These are phyloP conservation scores for Candida nitratophila DNA, from an alignment of 805 yeast genomes.

Conservation along the genomic window DNA sequence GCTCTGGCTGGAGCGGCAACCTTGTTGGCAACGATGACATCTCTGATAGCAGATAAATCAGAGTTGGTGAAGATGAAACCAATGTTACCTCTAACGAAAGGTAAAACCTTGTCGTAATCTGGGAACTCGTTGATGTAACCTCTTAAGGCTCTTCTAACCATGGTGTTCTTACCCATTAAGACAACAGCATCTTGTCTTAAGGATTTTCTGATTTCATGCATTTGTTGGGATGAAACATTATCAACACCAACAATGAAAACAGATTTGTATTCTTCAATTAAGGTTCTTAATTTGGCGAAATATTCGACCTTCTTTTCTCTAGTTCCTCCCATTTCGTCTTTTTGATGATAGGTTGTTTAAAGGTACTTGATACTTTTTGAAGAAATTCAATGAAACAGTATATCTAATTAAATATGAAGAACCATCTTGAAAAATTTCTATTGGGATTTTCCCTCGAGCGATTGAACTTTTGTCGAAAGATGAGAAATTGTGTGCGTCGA, in stretches of 20 bases:
- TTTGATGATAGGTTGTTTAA: conserved; percentile 86
- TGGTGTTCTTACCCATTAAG: conserved; percentile 99
- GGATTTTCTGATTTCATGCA: conserved; percentile 98
- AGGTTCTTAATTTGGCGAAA: conserved; percentile 90
- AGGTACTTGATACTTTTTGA: conserved; percentile 33
- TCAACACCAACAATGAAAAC: conserved; percentile 99
- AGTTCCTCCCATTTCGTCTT: conserved; percentile 99
- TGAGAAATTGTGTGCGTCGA: neutral
- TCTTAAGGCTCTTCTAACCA: conserved; percentile 99
- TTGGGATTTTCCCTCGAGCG: neutral
- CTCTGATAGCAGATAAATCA: conserved; percentile 91
- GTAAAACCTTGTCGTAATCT: conserved; percentile 91
- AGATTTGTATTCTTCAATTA: conserved; percentile 95
- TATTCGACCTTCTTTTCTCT: conserved; percentile 96
- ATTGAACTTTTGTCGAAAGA: no score
- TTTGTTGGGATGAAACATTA: conserved; percentile 99
- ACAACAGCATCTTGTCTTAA: conserved; percentile 94
- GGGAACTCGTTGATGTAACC: conserved; percentile 91
- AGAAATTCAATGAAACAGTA: neutral
- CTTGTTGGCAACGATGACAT: conserved; percentile 78
- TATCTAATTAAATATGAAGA: neutral
- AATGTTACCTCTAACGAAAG: conserved; percentile 95
- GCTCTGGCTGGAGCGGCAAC: conserved; percentile 99
- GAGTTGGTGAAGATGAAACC: conserved; percentile 99
- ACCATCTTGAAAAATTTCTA: neutral